phyloP scores from a whole-genome alignment of 2,329 filamentous ascomycete species.

The Periconia macrospinosa region DNA sequence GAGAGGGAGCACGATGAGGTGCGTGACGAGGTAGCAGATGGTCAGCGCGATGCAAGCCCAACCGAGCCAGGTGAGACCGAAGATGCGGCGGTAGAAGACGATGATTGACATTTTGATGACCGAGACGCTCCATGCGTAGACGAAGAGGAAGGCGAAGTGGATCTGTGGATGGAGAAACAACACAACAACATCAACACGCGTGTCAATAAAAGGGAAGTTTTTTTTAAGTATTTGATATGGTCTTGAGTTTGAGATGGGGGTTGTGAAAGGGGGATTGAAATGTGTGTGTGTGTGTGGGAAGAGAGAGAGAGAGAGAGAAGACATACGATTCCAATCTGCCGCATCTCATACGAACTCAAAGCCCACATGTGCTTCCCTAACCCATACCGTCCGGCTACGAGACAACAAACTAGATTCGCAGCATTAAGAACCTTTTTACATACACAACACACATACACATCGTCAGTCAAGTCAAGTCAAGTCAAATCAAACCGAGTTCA shows the following conservation, averaged over 20 bases:
- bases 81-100: slow-evolving; percentile 28
- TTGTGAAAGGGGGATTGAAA: neutral
- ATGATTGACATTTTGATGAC: slow-evolving; percentile 32
- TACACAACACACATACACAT: too few relatives aligned
- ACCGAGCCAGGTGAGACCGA: slow-evolving; percentile 25
- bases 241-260: neutral
- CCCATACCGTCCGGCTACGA: slow-evolving; percentile 24
- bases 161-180: too few relatives aligned
- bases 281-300: too few relatives aligned
- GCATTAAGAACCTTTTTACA: slow-evolving; percentile 14
- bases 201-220: too few relatives aligned
- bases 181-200: too few relatives aligned
- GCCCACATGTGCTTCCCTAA: slow-evolving; percentile 31
- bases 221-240: too few relatives aligned
- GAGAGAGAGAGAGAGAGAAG: too few relatives aligned
- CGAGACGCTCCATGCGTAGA: slow-evolving; percentile 29
- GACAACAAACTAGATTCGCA: slow-evolving; percentile 26
- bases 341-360: slow-evolving; percentile 23
- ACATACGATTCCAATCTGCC: slow-evolving; percentile 27
- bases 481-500: too few relatives aligned
- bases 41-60: slow-evolving; percentile 22
- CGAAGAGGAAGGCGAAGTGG: slow-evolving; percentile 27
- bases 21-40: slow-evolving; percentile 20
- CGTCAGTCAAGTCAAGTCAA: too few relatives aligned
- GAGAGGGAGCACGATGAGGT: slow-evolving; percentile 22